Evolutionary conservation across 164 flowering plant species (phyloP).

Genomic region (Vitis riparia): DNA sequence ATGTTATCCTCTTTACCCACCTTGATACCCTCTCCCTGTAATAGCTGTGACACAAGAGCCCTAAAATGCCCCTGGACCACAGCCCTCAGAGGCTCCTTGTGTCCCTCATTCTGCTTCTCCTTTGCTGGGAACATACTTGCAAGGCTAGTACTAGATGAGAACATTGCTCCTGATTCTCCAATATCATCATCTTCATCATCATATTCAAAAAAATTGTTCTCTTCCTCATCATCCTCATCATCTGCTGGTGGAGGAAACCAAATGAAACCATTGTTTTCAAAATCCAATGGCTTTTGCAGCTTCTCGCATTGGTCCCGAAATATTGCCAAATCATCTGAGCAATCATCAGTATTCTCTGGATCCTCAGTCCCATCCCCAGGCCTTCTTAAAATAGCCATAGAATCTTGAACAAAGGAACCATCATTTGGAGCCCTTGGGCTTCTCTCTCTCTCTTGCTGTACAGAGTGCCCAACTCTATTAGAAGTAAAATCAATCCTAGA

Average conservation of each 20-base stretch:
- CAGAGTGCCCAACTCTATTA: slow-evolving; percentile 44
- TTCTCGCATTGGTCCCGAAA: slow-evolving; percentile 31
- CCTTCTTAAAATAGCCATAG: slow-evolving; percentile 42
- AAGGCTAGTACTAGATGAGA: slow-evolving; percentile 53
- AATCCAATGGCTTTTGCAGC: slow-evolving; percentile 58
- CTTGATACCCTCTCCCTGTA: slow-evolving; percentile 70
- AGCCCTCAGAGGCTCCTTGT: slow-evolving; percentile 64
- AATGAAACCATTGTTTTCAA: slow-evolving; percentile 70
- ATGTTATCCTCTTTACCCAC: slow-evolving; percentile 30
- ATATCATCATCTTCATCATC: slow-evolving; percentile 89
- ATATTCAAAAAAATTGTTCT: slow-evolving; percentile 56
- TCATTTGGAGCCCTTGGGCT: slow-evolving; percentile 40
- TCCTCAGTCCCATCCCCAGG: slow-evolving; percentile 39
- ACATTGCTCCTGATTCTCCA: slow-evolving; percentile 53
- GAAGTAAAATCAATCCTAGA: slow-evolving; percentile 57
- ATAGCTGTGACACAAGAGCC: slow-evolving; percentile 88
- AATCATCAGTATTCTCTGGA: slow-evolving; percentile 42
- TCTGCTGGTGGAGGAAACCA: slow-evolving; percentile 96
- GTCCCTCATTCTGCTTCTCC: slow-evolving; percentile 53
- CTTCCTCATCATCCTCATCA: slow-evolving; percentile 63
- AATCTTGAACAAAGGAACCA: slow-evolving; percentile 45
- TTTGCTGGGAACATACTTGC: slow-evolving; percentile 37
- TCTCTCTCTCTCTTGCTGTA: slow-evolving; percentile 45
- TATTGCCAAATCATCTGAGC: slow-evolving; percentile 38
- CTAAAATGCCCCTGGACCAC: slow-evolving; percentile 82